phyloP scores from a whole-genome alignment of 2,329 filamentous ascomycete genomes.

The Nigrospora sphaerica region DNA sequence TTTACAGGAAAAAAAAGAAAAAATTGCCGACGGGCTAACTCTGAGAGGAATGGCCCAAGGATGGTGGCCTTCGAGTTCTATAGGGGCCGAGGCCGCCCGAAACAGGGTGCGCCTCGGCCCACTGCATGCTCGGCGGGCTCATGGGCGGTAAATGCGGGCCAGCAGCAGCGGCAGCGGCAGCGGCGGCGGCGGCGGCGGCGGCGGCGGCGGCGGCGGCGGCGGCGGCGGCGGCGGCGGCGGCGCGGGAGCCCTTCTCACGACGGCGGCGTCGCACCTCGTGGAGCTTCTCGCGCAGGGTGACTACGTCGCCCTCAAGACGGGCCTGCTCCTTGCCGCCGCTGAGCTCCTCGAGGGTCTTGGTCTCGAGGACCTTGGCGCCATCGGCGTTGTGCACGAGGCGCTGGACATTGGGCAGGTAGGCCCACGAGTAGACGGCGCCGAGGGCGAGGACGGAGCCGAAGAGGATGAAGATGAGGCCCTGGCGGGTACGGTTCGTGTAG shows the following conservation, averaged over 20 bases:
- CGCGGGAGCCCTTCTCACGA: slow-evolving; percentile 1
- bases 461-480: slow-evolving; percentile 42
- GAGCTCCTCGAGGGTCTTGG: slow-evolving; percentile 42
- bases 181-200: neutral
- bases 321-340: slow-evolving; percentile 40
- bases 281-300: slow-evolving; percentile 34
- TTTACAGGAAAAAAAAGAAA: too few relatives aligned
- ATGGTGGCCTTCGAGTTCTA: neutral
- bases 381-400: slow-evolving; percentile 25
- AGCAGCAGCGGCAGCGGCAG: neutral
- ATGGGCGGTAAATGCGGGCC: neutral
- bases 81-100: neutral
- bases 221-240: neutral
- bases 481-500: slow-evolving; percentile 32
- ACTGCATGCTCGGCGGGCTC: neutral
- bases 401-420: slow-evolving; percentile 42
- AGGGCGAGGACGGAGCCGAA: slow-evolving; percentile 42
- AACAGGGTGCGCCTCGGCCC: neutral
- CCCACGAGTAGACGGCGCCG: slow-evolving; percentile 44
- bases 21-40: too few relatives aligned
- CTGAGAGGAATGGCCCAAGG: neutral
- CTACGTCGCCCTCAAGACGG: slow-evolving; percentile 33
- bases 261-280: slow-evolving; percentile 4
- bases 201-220: too few relatives aligned
- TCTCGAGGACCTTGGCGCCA: slow-evolving; percentile 30